Evolutionary conservation across 2,329 filamentous ascomycete species (phyloP), one percentile per base, ranked within the genome.

Genomic region (Diaporthe vaccinii): DNA sequence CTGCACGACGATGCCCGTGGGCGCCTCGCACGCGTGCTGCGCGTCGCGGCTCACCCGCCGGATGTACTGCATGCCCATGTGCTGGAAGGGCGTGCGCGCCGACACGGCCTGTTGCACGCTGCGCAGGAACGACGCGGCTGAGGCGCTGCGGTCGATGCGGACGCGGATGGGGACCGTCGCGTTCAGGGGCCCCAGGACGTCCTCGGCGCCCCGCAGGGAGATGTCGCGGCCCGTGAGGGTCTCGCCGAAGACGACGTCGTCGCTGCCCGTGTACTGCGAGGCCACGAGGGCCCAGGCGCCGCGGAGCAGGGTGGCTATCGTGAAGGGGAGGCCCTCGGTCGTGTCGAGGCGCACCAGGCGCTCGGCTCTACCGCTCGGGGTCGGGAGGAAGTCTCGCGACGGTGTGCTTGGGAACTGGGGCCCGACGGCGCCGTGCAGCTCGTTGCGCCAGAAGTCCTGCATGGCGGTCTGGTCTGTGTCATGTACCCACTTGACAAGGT

Each of bases 261-360:
- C 80, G 39, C 84, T 86, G 15, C 86, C 87, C 55, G 86, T 87
- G 79, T 91, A 91, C 49, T 86, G 83, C 0, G 89, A 87, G 0
- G 89, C 86, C 0, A 91, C 84, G 2, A 91, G 80, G 0, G 89
- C 89, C 90, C 90, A 92, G 0, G 89, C 90, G 34, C 87, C 89
- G n/a, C 89, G 72, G 46, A 76, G 75, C 34, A 76, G 53, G 7
- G 75, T 76, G n/a, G 75, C 75, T 7, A 61, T 25, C 4, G 73
- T 76, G 68, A 77, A 75, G 7, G 77, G 77, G 36, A 79, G 55
- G 20, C 69, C 73, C 2, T 70, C 61, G 22, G 49, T 72, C 8
- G 77, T 76, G 1, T 80, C 75, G 4, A 85, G 74, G 1, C 77
- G 44, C 3, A 85, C 59, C 0, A 65, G 39, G 34, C 61, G 75